Conservation (phyloP, 371 early-diverging fungal species). For the Mucor mucedo region DNA sequence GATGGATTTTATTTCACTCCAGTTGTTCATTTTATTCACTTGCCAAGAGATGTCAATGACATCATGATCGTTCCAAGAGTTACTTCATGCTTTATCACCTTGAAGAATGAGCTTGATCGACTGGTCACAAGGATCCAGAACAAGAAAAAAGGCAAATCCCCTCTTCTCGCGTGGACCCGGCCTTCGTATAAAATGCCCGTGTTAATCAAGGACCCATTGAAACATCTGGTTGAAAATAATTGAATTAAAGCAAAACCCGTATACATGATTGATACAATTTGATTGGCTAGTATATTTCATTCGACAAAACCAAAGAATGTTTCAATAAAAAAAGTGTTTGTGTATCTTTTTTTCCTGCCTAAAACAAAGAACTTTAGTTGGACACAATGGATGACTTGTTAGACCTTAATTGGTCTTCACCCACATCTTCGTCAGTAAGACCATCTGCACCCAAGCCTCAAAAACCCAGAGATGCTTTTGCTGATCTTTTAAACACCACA, state of each 20-base stretch:
- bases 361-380: not conserved
- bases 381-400: conserved; percentile 45
- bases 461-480: conserved; percentile 44
- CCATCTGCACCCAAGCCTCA: conserved; percentile 22
- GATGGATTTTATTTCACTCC: not conserved
- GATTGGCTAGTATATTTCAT: too few species aligned
- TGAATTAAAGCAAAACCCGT: not conserved
- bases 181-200: not conserved
- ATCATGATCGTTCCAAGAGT: not conserved
- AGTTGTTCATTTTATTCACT: not conserved
- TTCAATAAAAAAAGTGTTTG: too few species aligned
- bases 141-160: conserved; percentile 1
- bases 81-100: not conserved
- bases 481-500: conserved; percentile 33
- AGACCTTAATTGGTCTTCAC: conserved; percentile 42
- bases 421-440: conserved; percentile 1
- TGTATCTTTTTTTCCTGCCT: too few species aligned
- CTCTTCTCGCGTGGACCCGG: not conserved
- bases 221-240: not conserved
- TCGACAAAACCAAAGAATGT: too few species aligned
- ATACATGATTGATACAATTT: not conserved
- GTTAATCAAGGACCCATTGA: conserved; percentile 1
- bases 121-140: not conserved
- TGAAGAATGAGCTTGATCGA: not conserved
- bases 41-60: not conserved